Percentiles rank a stretch among this genome's conserved stretches.
Conservation (phyloP, 306 rosid species). For the Calophaca sinica region DNA sequence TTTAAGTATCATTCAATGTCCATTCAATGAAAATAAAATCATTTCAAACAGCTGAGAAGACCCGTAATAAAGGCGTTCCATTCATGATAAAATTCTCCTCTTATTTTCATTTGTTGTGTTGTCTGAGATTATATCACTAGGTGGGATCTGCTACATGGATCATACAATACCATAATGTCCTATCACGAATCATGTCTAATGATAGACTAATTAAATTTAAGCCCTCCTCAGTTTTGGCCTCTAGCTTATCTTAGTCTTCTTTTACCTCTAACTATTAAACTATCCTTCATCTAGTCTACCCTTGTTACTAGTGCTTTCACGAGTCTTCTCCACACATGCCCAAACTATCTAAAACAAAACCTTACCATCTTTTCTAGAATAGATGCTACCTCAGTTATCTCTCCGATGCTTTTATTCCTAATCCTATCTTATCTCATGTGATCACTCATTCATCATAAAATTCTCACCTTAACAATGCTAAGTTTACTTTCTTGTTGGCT, state of each 20-base stretch:
- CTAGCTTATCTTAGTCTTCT: neutral
- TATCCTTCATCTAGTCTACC: neutral
- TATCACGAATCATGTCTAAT: neutral
- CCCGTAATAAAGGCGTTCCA: neutral
- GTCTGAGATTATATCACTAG: neutral
- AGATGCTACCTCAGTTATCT: neutral
- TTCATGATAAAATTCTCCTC: neutral
- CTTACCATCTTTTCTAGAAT: no score
- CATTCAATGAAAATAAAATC: conserved; percentile 13
- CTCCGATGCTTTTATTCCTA: neutral
- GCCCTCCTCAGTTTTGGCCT: neutral
- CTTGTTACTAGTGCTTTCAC: no score
- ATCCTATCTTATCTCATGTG: neutral
- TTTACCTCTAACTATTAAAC: neutral
- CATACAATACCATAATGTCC: neutral
- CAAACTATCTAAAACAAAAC: no score
- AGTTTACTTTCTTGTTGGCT: conserved; percentile 3
- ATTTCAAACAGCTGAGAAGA: conserved; percentile 1
- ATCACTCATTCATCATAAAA: neutral
- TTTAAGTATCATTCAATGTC: conserved; percentile 22
- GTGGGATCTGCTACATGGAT: neutral
- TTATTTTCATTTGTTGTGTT: neutral
- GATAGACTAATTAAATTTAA: neutral
- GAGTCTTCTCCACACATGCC: no score
- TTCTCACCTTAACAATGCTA: neutral